Evolutionary conservation across 2,329 filamentous ascomycete species (phyloP).

Genomic region (Colletotrichum trifolii): DNA sequence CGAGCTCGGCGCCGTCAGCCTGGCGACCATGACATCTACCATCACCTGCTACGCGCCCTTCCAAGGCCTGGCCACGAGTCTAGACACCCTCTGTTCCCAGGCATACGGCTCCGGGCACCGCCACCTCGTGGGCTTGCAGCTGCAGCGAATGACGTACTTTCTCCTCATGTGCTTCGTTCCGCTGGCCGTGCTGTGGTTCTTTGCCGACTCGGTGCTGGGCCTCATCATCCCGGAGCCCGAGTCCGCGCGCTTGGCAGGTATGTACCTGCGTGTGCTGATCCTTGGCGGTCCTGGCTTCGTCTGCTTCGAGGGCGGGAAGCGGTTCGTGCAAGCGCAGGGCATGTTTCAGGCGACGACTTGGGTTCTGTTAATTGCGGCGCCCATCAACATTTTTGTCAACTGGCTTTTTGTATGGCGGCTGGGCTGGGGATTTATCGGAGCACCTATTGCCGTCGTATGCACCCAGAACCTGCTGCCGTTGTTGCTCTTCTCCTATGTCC

Average conservation of each 20-base stretch:
- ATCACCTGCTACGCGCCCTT: conserved; percentile 83
- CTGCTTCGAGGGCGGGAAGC: conserved; percentile 81
- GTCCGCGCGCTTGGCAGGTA: conserved; percentile 74
- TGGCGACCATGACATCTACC: conserved; percentile 79
- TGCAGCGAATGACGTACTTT: conserved; percentile 85
- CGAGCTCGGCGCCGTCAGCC: conserved; percentile 57
- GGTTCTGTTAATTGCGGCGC: conserved; percentile 79
- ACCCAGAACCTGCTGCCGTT: conserved; percentile 82
- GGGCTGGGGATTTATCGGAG: conserved; percentile 78
- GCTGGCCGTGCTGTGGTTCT: conserved; percentile 77
- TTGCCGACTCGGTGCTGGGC: conserved; percentile 72
- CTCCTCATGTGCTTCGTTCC: conserved; percentile 78
- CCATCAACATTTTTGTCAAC: conserved; percentile 81
- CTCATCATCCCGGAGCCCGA: conserved; percentile 61
- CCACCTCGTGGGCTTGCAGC: conserved; percentile 82
- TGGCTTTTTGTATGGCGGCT: conserved; percentile 82
- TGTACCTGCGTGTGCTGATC: conserved; percentile 79
- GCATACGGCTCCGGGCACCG: conserved; percentile 93
- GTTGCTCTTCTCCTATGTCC: conserved; percentile 81
- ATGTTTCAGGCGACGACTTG: conserved; percentile 83
- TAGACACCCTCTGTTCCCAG: conserved; percentile 94
- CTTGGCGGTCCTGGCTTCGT: conserved; percentile 81
- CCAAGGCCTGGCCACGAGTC: conserved; percentile 86
- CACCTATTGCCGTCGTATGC: conserved; percentile 82
- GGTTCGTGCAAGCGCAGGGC: conserved; percentile 85